Conservation (phyloP, 768 basidiomycete species). For the Paxillus ammoniavirescens region DNA sequence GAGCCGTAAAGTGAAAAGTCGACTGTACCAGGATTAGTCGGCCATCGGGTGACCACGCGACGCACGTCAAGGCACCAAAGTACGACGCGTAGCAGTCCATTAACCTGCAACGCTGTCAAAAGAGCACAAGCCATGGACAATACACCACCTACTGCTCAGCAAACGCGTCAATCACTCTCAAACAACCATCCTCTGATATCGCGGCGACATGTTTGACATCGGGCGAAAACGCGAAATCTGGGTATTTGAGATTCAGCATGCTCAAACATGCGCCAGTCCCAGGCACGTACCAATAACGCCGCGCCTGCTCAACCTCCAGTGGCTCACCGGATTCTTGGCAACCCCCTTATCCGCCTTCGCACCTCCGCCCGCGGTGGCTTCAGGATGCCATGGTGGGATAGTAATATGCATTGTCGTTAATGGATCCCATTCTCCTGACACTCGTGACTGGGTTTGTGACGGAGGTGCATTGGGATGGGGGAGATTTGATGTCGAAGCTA, state of each 20-base stretch:
- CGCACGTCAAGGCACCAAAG: constrained; percentile 87
- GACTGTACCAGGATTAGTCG: constrained; percentile 76
- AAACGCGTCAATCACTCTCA: constrained; percentile 86
- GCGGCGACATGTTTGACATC: constrained; percentile 89
- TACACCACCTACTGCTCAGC: constrained; percentile 68
- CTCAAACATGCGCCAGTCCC: neutral
- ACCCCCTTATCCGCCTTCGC: constrained; percentile 60
- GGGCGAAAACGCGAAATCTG: constrained; percentile 92
- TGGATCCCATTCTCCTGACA: constrained; percentile 68
- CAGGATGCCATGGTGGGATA: constrained; percentile 84
- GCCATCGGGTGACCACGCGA: constrained; percentile 95
- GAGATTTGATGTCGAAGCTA: constrained; percentile 27
- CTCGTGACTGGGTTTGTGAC: constrained; percentile 23
- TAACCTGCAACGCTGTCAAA: constrained; percentile 48
- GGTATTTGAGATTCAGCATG: constrained; percentile 1
- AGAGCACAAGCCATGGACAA: neutral
- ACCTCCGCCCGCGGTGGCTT: constrained; percentile 31
- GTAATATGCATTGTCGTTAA: constrained; percentile 74
- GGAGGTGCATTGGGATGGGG: constrained; percentile 24
- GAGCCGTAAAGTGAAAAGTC: neutral
- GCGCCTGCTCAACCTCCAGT: constrained; percentile 78
- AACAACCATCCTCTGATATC: constrained; percentile 88
- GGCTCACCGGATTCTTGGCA: constrained; percentile 85
- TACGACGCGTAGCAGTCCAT: constrained; percentile 93
- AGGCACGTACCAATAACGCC: constrained; percentile 63